Evolutionary conservation across 2,329 filamentous ascomycete genomes (phyloP).

Genomic region (Corniculantispora saksenae): DNA sequence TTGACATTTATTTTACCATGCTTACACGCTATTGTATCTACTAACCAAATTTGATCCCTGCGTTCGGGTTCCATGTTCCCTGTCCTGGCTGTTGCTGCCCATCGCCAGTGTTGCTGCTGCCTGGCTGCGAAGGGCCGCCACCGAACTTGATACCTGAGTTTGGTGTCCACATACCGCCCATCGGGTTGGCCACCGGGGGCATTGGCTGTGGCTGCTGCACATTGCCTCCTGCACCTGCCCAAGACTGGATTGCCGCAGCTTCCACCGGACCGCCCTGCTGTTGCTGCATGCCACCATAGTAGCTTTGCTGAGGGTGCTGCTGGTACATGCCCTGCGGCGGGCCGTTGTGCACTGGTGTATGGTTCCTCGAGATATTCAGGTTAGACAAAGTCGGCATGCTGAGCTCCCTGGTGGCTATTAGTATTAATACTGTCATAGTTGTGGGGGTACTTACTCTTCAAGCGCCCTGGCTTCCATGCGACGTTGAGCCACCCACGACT

Average conservation of each 20-base stretch:
- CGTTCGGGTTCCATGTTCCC: constrained; percentile 60
- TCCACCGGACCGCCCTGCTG: constrained; percentile 19
- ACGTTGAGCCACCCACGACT: constrained; percentile 77
- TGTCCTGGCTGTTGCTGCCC: constrained; percentile 26
- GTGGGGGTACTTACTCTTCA: constrained; percentile 61
- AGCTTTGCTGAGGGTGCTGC: constrained; percentile 20
- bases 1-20: background rate
- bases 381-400: constrained; percentile 53
- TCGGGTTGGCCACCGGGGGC: constrained; percentile 39
- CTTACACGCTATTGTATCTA: background rate
- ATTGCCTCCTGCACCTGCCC: constrained; percentile 52
- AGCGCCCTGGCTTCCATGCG: constrained; percentile 77
- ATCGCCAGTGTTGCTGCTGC: constrained; percentile 28
- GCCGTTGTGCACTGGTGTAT: constrained; percentile 26
- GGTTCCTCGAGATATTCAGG: constrained; percentile 39
- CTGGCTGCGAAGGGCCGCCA: constrained; percentile 25
- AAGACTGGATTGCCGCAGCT: constrained; percentile 57
- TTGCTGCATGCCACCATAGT: constrained; percentile 22
- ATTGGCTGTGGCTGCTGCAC: constrained; percentile 58
- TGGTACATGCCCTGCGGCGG: constrained; percentile 19
- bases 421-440: background rate
- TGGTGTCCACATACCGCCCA: constrained; percentile 64
- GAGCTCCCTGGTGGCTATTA: constrained; percentile 43
- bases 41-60: constrained; percentile 58
- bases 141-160: constrained; percentile 77